These are phyloP conservation scores for Sugiyamaella novakii DNA, from an alignment of 1,139 yeast genomes.

Conservation along the genomic window DNA sequence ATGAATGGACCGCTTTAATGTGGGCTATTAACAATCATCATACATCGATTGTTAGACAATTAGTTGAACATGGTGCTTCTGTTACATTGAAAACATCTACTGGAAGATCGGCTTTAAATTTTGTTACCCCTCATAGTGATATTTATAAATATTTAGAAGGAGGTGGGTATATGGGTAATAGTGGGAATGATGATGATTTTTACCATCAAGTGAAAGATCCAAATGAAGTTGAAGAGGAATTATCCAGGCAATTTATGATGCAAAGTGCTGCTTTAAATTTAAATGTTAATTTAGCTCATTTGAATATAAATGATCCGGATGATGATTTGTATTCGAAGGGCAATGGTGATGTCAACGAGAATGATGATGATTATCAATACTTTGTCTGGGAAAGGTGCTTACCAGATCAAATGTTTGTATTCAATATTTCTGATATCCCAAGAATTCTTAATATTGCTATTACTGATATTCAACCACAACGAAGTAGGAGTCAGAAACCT, in stretches of 20 bases:
- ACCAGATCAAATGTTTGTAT: constrained; percentile 47
- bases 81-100: constrained; percentile 36
- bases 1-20: constrained; percentile 50
- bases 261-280: constrained; percentile 39
- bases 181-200: constrained; percentile 35
- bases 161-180: constrained; percentile 34
- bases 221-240: constrained; percentile 34
- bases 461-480: constrained; percentile 43
- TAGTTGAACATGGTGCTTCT: constrained; percentile 45
- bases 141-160: constrained; percentile 37
- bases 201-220: constrained; percentile 37
- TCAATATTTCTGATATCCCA: constrained; percentile 44
- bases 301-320: constrained; percentile 28
- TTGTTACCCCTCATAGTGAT: constrained; percentile 40
- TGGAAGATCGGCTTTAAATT: constrained; percentile 45
- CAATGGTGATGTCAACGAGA: background rate
- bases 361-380: constrained; percentile 29
- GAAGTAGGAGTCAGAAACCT: constrained; percentile 45
- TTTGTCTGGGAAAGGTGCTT: constrained; percentile 46
- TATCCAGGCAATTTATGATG: constrained; percentile 35
- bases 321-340: constrained; percentile 21
- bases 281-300: constrained; percentile 39
- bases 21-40: constrained; percentile 51
- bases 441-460: constrained; percentile 44
- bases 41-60: constrained; percentile 39